Base-by-base conservation (phyloP, 805 yeast species). In the Tetrapisispora phaffii region DNA sequence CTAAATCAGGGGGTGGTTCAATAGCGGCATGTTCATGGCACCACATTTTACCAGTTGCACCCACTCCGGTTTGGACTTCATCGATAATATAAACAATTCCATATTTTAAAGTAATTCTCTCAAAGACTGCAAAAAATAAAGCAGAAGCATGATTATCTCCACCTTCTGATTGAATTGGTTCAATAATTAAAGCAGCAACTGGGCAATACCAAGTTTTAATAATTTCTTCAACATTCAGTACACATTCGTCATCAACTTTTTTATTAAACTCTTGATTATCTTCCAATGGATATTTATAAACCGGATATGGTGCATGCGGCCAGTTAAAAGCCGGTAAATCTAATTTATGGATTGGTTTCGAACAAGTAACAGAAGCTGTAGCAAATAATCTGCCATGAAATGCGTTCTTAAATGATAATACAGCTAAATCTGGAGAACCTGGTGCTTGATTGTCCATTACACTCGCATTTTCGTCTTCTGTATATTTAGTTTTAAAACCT, bases 371-470 rank as follows among this genome's bases (percentile, higher is more conserved):
- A 7, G 96, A 84, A 37, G 85, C 88, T 45, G 95, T 77, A 21
- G 96, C 97, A 69, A 89, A 87, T 51, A 88, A 69, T 68, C 97
- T 80, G 52, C 97, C 97, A 64, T 89, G 97, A 84, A 89, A 90
- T 26, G 93, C 93, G 53, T 79, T 75, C 66, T 80, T 80, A 69
- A 89, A 89, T 5, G 96, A 87, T 53, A 90, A 61, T 50, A 89
- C 83, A 42, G 95, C 87, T 55, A 85, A 67, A 32, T 83, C 84
- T 31, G 96, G 95, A 40, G 95, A 76, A 47, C 96, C 96, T 43
- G 97, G 97, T 23, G 85, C 75, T 55, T 73, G 69, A 66, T 87
- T 87, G 52, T 74, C 69, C 97, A 89, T 89, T 47, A 81, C 82
- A 3, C 89, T 68, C 17, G 55, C 64, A 62, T 76, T 74, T 67